Evolutionary conservation across 2,329 filamentous ascomycete species (phyloP).

Genomic region (Trichoderma sp.): DNA sequence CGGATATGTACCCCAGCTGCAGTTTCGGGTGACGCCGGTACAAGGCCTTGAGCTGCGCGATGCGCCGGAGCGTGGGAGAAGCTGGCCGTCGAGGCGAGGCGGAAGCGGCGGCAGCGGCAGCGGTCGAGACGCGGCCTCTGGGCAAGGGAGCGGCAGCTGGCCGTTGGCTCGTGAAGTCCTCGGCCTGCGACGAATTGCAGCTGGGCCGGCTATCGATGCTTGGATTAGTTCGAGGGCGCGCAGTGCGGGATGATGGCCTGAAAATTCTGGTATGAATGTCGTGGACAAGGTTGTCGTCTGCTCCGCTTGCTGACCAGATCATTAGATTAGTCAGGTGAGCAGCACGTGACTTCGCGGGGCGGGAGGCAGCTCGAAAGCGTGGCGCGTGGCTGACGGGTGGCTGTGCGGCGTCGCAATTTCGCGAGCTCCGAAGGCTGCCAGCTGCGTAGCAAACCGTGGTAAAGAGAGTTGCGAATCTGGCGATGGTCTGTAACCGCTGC

Average conservation of each 20-base stretch:
- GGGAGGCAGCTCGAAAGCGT: too few relatives aligned
- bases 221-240: slow-evolving; percentile 28
- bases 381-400: slow-evolving; percentile 19
- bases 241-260: slow-evolving; percentile 33
- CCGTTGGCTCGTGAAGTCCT: slow-evolving; percentile 23
- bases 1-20: slow-evolving; percentile 14
- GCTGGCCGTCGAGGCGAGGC: not conserved
- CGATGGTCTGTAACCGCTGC: not conserved
- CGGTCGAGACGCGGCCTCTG: slow-evolving; percentile 8
- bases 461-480: not conserved
- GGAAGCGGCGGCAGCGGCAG: slow-evolving; percentile 14
- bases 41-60: slow-evolving; percentile 20
- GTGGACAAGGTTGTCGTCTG: slow-evolving; percentile 27
- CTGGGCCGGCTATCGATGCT: slow-evolving; percentile 30
- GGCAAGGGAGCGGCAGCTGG: slow-evolving; percentile 4
- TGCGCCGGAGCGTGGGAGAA: slow-evolving; percentile 24
- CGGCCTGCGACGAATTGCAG: slow-evolving; percentile 27
- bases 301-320: slow-evolving; percentile 12
- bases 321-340: slow-evolving; percentile 41
- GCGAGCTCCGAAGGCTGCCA: not conserved
- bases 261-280: slow-evolving; percentile 37
- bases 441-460: too few relatives aligned
- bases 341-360: slow-evolving; percentile 37
- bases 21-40: slow-evolving; percentile 25
- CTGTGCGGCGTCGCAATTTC: not conserved